Evolutionary conservation across 73 alveolate genomes (phyloP), one percentile per base, ranked within the genome.

Genomic region (Paramecium sexaurelia): DNA sequence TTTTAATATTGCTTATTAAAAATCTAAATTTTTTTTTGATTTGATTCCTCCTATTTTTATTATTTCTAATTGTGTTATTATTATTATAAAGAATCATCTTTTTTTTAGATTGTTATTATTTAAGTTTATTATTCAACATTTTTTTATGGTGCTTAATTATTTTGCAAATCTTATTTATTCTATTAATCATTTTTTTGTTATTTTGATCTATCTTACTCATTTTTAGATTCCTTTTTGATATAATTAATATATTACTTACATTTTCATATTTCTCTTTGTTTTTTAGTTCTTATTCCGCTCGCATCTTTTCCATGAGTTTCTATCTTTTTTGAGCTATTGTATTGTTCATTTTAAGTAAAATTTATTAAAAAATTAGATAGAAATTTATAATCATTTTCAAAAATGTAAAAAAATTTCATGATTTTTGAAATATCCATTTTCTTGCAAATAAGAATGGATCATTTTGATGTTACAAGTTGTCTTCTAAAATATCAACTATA

Each of bases 361-460:
- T n/a, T n/a, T n/a, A n/a, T n/a, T n/a, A n/a, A 35, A 35, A 35
- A 35, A 35, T 35, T 35, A 35, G 6, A 4, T 35, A 35, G 41
- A 35, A n/a, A n/a, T n/a, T n/a, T n/a, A n/a, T n/a, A n/a, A n/a
- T n/a, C n/a, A n/a, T n/a, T n/a, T n/a, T n/a, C n/a, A 26, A 26
- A 61, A 29, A 61, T 26, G 17, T 61, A 1, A 13, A 29, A 61
- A 26, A 29, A 8, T 10, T 0, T 61, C 83, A 61, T 61, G 20
- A 61, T 61, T 27, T 51, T 51, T 51, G 32, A 51, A 51, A 3
- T 1, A 32, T 1, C 83, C 83, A 61, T 61, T 61, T 61, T 24
- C 83, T 61, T 61, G 83, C 83, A 61, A 61, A 61, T 24, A 61
- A 29, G 26, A 61, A 61, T 61, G 83, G 83, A n/a, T 61, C 83